phyloP scores from a whole-genome alignment of 257 asterid species.

The Primulina huaijiensis region DNA sequence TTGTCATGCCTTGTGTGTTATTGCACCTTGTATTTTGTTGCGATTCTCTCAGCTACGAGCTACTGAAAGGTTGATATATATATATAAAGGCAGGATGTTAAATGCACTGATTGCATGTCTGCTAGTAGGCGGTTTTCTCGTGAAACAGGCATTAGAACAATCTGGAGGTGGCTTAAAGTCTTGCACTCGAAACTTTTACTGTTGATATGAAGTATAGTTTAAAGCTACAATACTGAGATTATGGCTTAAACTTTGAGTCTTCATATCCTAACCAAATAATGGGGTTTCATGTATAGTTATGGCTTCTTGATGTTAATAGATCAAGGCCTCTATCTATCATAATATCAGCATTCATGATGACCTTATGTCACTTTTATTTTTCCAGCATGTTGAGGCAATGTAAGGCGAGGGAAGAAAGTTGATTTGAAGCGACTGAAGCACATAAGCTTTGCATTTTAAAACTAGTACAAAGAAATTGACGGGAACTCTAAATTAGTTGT shows the following conservation, averaged over 20 bases:
- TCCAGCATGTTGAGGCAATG: background rate
- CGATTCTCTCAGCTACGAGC: background rate
- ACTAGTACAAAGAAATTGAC: background rate
- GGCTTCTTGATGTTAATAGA: background rate
- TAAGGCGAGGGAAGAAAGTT: background rate
- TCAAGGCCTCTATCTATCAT: background rate
- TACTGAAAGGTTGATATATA: background rate
- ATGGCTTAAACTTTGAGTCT: background rate
- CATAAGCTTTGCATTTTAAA: background rate
- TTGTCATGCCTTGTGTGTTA: background rate
- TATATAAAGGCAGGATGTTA: background rate
- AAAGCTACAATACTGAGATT: background rate
- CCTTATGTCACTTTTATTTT: background rate
- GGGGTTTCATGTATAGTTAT: background rate
- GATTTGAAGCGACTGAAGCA: background rate
- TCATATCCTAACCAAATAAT: conserved; percentile 5
- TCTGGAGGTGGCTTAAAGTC: background rate
- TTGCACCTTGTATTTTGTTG: conserved; percentile 10
- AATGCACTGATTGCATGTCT: background rate
- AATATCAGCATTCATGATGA: conserved; percentile 11
- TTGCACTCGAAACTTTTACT: background rate
- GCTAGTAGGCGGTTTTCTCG: background rate
- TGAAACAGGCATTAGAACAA: background rate
- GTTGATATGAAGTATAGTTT: background rate
- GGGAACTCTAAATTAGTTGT: conserved; percentile 10